Percentiles rank a stretch among this genome's conserved stretches.
phyloP scores from a whole-genome alignment of 352 stramenopile species.

The Phytophthora tubulina region DNA sequence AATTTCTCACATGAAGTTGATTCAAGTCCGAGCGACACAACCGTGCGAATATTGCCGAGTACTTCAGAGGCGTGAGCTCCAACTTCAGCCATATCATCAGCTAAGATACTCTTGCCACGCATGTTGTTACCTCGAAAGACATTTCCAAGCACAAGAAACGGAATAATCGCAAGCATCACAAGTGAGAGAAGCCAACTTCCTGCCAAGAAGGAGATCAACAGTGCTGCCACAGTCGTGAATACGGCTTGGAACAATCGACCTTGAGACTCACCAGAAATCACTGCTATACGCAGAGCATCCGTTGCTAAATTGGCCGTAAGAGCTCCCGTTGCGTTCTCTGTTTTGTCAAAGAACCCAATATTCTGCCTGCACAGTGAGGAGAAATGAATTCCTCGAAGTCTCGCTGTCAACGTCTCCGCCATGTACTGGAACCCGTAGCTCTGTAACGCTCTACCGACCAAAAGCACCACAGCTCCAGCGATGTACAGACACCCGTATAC shows the following conservation, averaged over 20 bases:
- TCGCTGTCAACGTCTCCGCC: slow-evolving; percentile 58
- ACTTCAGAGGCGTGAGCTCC: slow-evolving; percentile 54
- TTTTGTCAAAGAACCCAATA: slow-evolving; percentile 80
- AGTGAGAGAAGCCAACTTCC: slow-evolving; percentile 66
- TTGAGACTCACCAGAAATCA: slow-evolving; percentile 56
- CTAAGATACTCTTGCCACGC: slow-evolving; percentile 1
- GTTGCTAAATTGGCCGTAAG: slow-evolving; percentile 72
- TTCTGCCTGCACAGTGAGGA: slow-evolving; percentile 49
- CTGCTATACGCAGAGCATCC: slow-evolving; percentile 54
- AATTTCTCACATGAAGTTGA: neutral
- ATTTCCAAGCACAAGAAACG: slow-evolving; percentile 61
- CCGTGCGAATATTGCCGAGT: slow-evolving; percentile 8
- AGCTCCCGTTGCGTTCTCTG: slow-evolving; percentile 63
- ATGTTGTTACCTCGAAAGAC: slow-evolving; percentile 36
- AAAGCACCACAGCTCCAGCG: slow-evolving; percentile 42
- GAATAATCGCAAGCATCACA: slow-evolving; percentile 64
- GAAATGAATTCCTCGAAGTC: slow-evolving; percentile 63
- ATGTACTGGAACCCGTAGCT: slow-evolving; percentile 62
- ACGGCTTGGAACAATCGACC: slow-evolving; percentile 55
- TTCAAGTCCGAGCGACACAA: slow-evolving; percentile 46
- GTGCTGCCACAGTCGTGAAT: slow-evolving; percentile 52
- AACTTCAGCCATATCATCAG: slow-evolving; percentile 45
- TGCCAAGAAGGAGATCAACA: slow-evolving; percentile 59
- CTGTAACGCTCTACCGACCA: slow-evolving; percentile 35
- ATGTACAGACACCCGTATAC: slow-evolving; percentile 54